phyloP scores from a whole-genome alignment of 768 basidiomycete species.

The Mycena latifolia region DNA sequence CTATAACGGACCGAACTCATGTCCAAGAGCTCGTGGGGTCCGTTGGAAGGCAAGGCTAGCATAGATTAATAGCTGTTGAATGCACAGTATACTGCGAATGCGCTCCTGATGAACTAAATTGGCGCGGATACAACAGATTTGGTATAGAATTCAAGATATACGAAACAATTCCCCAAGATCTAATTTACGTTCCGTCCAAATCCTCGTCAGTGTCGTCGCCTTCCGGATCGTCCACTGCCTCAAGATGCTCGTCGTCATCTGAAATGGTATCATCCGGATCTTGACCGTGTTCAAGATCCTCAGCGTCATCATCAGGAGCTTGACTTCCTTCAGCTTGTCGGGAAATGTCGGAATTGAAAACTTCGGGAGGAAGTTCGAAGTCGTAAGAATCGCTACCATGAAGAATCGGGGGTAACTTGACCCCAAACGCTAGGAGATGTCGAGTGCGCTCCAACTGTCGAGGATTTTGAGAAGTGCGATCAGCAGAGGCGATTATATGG shows the following conservation, averaged over 20 bases:
- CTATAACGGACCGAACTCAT: conserved; percentile 50
- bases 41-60: not conserved
- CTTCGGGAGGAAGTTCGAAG: conserved; percentile 21
- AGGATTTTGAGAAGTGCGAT: conserved; percentile 5
- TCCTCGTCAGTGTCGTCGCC: conserved; percentile 14
- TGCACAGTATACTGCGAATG: too few relatives aligned
- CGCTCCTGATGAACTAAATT: not conserved
- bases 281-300: not conserved
- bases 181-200: conserved; percentile 30
- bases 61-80: not conserved
- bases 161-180: conserved; percentile 25
- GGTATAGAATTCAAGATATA: conserved; percentile 33
- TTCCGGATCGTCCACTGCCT: not conserved
- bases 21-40: conserved; percentile 54
- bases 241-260: not conserved
- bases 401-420: conserved; percentile 18
- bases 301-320: conserved; percentile 3
- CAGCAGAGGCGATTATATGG: not conserved
- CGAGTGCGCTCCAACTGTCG: conserved; percentile 13
- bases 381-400: conserved; percentile 21
- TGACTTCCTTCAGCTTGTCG: conserved; percentile 2
- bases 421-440: conserved; percentile 22
- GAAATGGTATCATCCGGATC: conserved; percentile 5
- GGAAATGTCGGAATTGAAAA: conserved; percentile 3
- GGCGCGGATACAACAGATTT: conserved; percentile 26